These are phyloP conservation scores for Lactifluus subvellereus DNA, from an alignment of 768 basidiomycete species.

Conservation along the genomic window DNA sequence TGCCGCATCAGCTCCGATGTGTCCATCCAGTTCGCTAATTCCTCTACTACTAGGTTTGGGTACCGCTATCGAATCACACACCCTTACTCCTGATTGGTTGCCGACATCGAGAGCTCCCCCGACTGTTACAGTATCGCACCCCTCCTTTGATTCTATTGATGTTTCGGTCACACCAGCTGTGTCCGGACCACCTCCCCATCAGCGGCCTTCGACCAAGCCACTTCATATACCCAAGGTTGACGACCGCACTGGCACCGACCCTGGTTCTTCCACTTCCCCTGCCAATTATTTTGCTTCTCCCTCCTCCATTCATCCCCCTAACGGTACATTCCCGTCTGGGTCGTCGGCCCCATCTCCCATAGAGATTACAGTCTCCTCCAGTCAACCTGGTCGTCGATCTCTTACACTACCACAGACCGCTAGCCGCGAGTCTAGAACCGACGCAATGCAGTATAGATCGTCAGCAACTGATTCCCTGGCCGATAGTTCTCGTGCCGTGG, in stretches of 20 bases:
- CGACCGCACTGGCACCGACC: not conserved
- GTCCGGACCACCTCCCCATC: not conserved
- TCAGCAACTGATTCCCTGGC: slow-evolving; percentile 61
- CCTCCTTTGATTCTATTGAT: not conserved
- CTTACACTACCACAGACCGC: slow-evolving; percentile 24
- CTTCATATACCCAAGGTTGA: slow-evolving; percentile 13
- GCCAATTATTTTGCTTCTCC: slow-evolving; percentile 5
- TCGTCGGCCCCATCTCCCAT: slow-evolving; percentile 5
- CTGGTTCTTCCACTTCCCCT: not conserved
- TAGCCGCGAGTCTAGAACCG: slow-evolving; percentile 64
- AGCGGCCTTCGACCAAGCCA: slow-evolving; percentile 3
- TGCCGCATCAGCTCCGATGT: not conserved
- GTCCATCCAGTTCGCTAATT: slow-evolving; percentile 1
- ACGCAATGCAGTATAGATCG: slow-evolving; percentile 66
- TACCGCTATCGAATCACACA: not conserved
- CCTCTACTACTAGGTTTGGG: slow-evolving; percentile 1
- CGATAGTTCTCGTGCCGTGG: slow-evolving; percentile 42
- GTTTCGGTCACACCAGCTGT: not conserved
- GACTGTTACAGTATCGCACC: slow-evolving; percentile 9
- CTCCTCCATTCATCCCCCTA: not conserved
- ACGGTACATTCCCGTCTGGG: not conserved
- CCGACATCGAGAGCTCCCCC: slow-evolving; percentile 3
- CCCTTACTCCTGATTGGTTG: slow-evolving; percentile 20
- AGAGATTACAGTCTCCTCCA: slow-evolving; percentile 1
- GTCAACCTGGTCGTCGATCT: not conserved